Evolutionary conservation across 208 protist genomes (phyloP).

Genomic region (Wallacemonas rigidus): DNA sequence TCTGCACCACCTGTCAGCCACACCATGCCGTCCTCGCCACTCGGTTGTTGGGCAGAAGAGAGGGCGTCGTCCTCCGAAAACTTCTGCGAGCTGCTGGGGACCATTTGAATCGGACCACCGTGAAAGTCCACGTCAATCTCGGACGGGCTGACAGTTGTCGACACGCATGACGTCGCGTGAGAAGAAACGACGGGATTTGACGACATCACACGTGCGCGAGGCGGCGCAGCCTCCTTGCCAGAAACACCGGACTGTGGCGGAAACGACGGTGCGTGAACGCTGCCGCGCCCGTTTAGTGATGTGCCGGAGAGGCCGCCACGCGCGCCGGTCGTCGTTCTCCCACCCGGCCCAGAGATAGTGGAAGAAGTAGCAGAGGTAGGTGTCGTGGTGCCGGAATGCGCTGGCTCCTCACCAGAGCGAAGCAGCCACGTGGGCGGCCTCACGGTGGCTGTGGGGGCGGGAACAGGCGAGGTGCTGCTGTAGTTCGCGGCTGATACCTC

Average conservation of each 20-base stretch:
- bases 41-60: background rate
- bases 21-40: slow-evolving; percentile 12
- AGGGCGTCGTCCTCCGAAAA: background rate
- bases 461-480: background rate
- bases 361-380: background rate
- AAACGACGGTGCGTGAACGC: background rate
- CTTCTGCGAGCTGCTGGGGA: background rate
- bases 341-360: background rate
- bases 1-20: slow-evolving; percentile 20
- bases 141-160: background rate
- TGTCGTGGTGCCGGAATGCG: too few species aligned
- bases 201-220: background rate
- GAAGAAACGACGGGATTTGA: background rate
- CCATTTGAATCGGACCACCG: slow-evolving; percentile 1
- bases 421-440: background rate
- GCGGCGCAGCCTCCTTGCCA: slow-evolving; percentile 4
- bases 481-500: slow-evolving; percentile 5
- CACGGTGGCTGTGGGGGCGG: background rate
- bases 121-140: background rate
- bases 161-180: background rate
- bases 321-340: background rate
- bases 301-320: background rate
- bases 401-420: background rate
- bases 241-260: background rate
- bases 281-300: background rate